Base-by-base conservation (phyloP, 2,329 filamentous ascomycete genomes). In the Cladosporium sp. region DNA sequence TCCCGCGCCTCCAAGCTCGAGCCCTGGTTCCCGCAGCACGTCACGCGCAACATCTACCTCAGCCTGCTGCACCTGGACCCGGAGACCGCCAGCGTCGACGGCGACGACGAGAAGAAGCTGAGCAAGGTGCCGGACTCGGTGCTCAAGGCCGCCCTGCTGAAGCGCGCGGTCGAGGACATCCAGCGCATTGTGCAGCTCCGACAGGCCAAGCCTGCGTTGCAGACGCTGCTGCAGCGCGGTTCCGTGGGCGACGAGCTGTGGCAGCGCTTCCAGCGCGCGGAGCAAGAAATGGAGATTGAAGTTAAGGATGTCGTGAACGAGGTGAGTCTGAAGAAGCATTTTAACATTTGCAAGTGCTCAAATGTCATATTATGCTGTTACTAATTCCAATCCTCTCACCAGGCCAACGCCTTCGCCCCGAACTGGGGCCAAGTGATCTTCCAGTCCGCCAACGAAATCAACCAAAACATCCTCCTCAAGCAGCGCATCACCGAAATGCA, bases 231-330 rank as follows among this genome's bases (percentile, higher is more conserved):
- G 72, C 92, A 96, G 80, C 86, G 92, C 69, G 95, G 95, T 58
- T 96, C 92, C 74, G 93, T 99, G 1, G 94, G 95, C 16, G 95
- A 99, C 77, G 95, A 99, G 78, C 80, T 99, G 71, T 97, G 93
- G 91, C 92, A 97, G 82, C 86, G 94, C 46, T 97, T 98, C 79
- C 80, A 89, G 79, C 86, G 92, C 60, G 95, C 94, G 0, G 95
- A 99, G 85, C 93, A 96, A 82, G 95, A 99, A 80, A 96, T 98
- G 84, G 93, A 99, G 81, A 92, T 93, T 71, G 95, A 99, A 80
- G 84, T 99, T 68, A 88, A 92, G 73, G 95, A 99, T 79, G 94
- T 98, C 28, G 93, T 98, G 37, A 87, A 89, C 72, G 94, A 98
- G 88, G 93, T 96, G 78, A 68, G 84, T 23, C 3, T 12, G 3